Percentiles rank a stretch among this genome's conserved stretches.
phyloP scores from a whole-genome alignment of 805 yeast species.

The Limtongia smithiae region DNA sequence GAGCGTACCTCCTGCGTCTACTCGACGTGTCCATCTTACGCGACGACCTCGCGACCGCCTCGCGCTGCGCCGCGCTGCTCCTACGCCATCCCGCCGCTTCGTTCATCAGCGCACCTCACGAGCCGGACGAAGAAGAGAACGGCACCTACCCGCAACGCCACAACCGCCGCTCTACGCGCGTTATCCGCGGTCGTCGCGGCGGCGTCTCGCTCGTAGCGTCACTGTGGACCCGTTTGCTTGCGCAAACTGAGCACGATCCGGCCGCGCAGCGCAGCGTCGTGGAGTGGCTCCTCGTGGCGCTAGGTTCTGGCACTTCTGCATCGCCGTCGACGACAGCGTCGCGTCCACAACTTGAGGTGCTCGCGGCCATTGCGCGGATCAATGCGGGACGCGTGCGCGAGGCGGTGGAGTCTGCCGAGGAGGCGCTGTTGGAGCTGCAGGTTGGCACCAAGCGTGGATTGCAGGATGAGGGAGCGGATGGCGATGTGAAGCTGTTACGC shows the following conservation, averaged over 20 bases:
- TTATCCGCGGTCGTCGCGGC: no score
- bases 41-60: slow-evolving; percentile 5
- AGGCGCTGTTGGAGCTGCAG: slow-evolving; percentile 22
- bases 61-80: slow-evolving; percentile 16
- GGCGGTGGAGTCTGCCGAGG: slow-evolving; percentile 18
- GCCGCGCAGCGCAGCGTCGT: not conserved
- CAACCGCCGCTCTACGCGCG: no score
- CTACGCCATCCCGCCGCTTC: slow-evolving; percentile 10
- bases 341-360: not conserved
- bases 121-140: no score
- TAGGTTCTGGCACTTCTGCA: slow-evolving; percentile 3
- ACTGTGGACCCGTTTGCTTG: not conserved
- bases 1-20: slow-evolving; percentile 7
- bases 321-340: slow-evolving; percentile 1
- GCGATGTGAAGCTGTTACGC: slow-evolving; percentile 15
- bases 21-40: slow-evolving; percentile 16
- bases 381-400: slow-evolving; percentile 3
- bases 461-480: no score
- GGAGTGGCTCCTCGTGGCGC: slow-evolving; percentile 24
- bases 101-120: no score
- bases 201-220: not conserved
- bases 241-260: no score
- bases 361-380: not conserved
- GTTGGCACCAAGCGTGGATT: no score
- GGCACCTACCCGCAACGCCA: no score